Evolutionary conservation across 179 eudicot species (phyloP), one percentile per base, ranked within the genome.

Genomic region (Corrigiola litoralis): DNA sequence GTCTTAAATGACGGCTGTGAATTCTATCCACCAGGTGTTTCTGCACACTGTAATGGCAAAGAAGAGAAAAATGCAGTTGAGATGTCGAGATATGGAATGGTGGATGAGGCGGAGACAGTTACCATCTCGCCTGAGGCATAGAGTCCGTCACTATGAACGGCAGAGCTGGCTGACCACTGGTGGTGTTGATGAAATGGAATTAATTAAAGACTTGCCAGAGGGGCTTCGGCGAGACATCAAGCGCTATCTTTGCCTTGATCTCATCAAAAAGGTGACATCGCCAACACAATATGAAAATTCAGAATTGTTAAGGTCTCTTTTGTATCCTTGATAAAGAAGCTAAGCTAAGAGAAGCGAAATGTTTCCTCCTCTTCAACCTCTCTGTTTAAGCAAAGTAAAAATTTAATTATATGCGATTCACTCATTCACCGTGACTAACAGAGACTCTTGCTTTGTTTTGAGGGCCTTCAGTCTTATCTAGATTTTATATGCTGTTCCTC

Each of bases 61-160:
- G 68, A 81, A 75, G 70, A 79, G 84, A 45, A 77, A 75, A 67
- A 76, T 83, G 85, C 86, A 85, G 58, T 36, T 85, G 55, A 77
- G 85, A 56, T 79, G 75, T 49, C 69, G 82, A 18, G 90, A 85
- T 71, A 68, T 85, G 87, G 90, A 85, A 69, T 83, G 88, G 90
- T 85, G 90, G 90, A 84, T 87, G 94, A 85, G 72, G 50, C 72
- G 94, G 63, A 80, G 94, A 68, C 94, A 82, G 29, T 34, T 87
- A 58, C 86, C 94, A 12, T 80, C 87, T 34, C 73, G 28, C 12
- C 69, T 87, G 28, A 73, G 94, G 68, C 81, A 72, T 13, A 79
- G 94, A 68, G 94, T 87, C 5, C 72, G 80, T 10, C 86, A 77
- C 40, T 85, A 79, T 60, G 94, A 87, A 59, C 77, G 74, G 9